A percentile compares a stretch with the other conserved stretches of the same genome.
phyloP scores from a whole-genome alignment of 768 basidiomycete genomes.

The Tylopilus vinaceipallidus region DNA sequence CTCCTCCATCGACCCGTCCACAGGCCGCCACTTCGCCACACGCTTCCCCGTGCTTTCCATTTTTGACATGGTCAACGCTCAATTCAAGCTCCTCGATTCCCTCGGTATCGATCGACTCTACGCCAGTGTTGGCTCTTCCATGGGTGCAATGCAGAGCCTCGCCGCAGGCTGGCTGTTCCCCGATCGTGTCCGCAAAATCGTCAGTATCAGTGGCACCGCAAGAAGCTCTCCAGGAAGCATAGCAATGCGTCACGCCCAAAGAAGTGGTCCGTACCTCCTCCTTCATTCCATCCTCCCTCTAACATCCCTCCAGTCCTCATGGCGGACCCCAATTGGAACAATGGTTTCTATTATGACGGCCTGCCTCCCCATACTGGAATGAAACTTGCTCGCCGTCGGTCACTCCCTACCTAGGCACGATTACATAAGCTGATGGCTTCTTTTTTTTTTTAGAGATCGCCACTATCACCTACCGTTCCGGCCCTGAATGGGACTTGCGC shows the following conservation, averaged over 20 bases:
- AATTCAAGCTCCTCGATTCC: slow-evolving; percentile 82
- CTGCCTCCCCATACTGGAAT: slow-evolving; percentile 97
- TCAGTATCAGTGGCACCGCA: slow-evolving; percentile 94
- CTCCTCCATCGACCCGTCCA: slow-evolving; percentile 71
- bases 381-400: slow-evolving; percentile 94
- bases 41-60: slow-evolving; percentile 88
- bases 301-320: slow-evolving; percentile 70
- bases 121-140: slow-evolving; percentile 91
- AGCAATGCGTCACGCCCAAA: slow-evolving; percentile 94
- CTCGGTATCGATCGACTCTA: slow-evolving; percentile 83
- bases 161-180: slow-evolving; percentile 94
- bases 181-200: slow-evolving; percentile 82
- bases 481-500: slow-evolving; percentile 98
- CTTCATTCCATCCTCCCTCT: neutral
- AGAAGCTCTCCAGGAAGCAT: slow-evolving; percentile 89
- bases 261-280: slow-evolving; percentile 66
- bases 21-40: slow-evolving; percentile 78
- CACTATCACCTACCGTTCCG: slow-evolving; percentile 97
- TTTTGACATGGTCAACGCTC: slow-evolving; percentile 97
- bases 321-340: slow-evolving; percentile 99
- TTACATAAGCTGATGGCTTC: neutral
- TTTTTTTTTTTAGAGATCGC: slow-evolving; percentile 76
- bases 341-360: slow-evolving; percentile 94
- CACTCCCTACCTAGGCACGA: neutral
- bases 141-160: slow-evolving; percentile 98